A percentile compares a stretch with the other conserved stretches of the same genome.
These are phyloP conservation scores for Hymenoscyphus infarciens DNA, from an alignment of 2,329 filamentous ascomycete species.

Conservation along the genomic window DNA sequence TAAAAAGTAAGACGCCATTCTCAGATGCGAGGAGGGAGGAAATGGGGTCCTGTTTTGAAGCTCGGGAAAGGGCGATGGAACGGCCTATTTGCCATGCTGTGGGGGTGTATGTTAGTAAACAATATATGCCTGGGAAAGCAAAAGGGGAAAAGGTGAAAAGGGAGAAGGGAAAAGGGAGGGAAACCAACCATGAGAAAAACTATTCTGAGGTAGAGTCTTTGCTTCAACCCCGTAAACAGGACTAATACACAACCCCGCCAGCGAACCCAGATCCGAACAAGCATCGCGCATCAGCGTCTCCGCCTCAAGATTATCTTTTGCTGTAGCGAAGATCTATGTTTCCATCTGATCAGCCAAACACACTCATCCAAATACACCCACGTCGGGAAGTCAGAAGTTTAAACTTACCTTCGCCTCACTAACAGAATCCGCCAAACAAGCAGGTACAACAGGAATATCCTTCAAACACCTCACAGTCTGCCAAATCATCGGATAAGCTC, in stretches of 20 bases:
- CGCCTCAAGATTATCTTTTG: conserved; percentile 26
- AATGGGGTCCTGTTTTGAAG: conserved; percentile 29
- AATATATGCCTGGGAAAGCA: too few relatives aligned
- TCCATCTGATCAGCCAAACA: too few relatives aligned
- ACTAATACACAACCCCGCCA: conserved; percentile 30
- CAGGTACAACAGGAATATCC: conserved; percentile 28
- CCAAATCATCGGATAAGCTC: conserved; percentile 34
- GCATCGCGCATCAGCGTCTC: conserved; percentile 32
- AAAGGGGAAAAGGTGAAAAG: background rate
- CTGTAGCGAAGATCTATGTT: conserved; percentile 22
- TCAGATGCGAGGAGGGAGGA: conserved; percentile 28
- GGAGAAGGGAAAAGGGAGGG: background rate
- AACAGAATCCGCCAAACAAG: conserved; percentile 28
- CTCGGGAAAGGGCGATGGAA: conserved; percentile 46
- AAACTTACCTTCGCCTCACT: conserved; percentile 19
- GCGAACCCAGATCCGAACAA: conserved; percentile 28
- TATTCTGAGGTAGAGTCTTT: conserved; percentile 30
- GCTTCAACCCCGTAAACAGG: conserved; percentile 31
- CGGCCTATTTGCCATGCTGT: conserved; percentile 52
- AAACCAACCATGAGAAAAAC: conserved; percentile 30
- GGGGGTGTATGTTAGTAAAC: conserved; percentile 6
- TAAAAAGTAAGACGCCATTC: conserved; percentile 31
- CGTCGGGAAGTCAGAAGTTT: too few relatives aligned
- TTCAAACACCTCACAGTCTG: conserved; percentile 33
- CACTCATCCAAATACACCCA: too few relatives aligned